Base-by-base conservation (phyloP, 1,139 yeast genomes). In the Suhomyces panamericanus region DNA sequence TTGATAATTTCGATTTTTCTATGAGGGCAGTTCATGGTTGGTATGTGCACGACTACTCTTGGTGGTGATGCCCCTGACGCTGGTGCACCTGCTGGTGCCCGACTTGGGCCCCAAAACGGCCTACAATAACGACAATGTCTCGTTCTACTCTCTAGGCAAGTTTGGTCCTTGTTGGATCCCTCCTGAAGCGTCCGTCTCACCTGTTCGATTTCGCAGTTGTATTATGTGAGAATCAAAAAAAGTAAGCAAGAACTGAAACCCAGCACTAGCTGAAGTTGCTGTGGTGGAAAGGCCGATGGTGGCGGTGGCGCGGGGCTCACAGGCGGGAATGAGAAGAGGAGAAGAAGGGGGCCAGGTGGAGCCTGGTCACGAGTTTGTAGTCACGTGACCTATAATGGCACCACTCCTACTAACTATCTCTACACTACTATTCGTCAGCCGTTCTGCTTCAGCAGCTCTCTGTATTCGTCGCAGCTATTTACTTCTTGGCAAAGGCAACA, bases 401-500 rank as follows among this genome's bases (percentile, higher is more conserved):
- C 17, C 17, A 17, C 17, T 5, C 3, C 17, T 5, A 17, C 17
- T 17, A 5, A 5, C 9, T 8, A 20, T 7, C 6, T 20, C 24
- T 6, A 20, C 24, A 4, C 24, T 20, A 20, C 24, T 5, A 2
- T 20, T 8, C 24, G 24, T 6, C 24, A 20, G 24, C 9, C 24
- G 24, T 20, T 17, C 20, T 17, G 20, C 20, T 17, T 6, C 6
- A 20, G 24, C 24, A 20, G 24, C 8, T 32, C 35, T 7, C 20
- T 14, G 8, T 8, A 15, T 28, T 32, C 35, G 35, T 20, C 22
- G 15, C 12, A 6, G 20, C 17, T 30, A 38, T 15, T 48, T 60
- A 62, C 53, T 63, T 55, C 38, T 49, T 48, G 35, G 49, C 52
- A 34, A 54, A 54, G 35, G 51, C 46, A 35, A 53, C 57, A 47